Evolutionary conservation across 257 asterid genomes (phyloP), one percentile per base, ranked within the genome.

Genomic region (Solanum phureja): DNA sequence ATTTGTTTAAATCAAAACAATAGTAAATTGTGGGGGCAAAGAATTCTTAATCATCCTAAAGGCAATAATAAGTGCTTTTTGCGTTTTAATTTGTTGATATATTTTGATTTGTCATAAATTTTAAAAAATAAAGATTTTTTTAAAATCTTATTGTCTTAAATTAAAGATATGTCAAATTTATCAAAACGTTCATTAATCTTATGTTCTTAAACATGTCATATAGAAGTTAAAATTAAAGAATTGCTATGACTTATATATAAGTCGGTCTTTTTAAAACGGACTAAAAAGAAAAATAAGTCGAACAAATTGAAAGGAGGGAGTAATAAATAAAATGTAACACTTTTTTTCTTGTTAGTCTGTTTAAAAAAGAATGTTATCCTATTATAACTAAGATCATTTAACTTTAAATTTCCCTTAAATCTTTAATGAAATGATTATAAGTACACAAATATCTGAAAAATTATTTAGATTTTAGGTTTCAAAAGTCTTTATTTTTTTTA

Each of bases 401-500:
- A 52, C 0, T 52, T 52, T 52, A 1, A 49, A 52, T 52, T 52
- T 52, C 8, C 7, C 21, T 16, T 16, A 52, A 49, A 52, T 13
- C 3, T 13, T 52, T 52, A 16, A 5, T 52, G 8, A 16, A 52
- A 52, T 16, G 0, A 52, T 52, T 52, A 52, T 13, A 14, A 2
- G 0, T 14, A 56, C n/a, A 18, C 4, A 18, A 18, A 56, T 56
- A 56, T 18, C n/a, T 56, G 1, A 56, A 18, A 2, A 16, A 18
- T 2, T 16, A 56, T 18, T 56, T 18, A 6, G 3, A 18, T 0
- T 56, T 16, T 2, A 56, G 0, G 1, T 56, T 56, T 52, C 4
- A 52, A 1, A 52, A 52, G 1, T 18, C 0, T 18, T 52, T 3
- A 6, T 16, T 52, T 49, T 6, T 0, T 0, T 0, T 1, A 52